phyloP scores from a whole-genome alignment of 805 yeast species.

The Dipodascus geniculatus region DNA sequence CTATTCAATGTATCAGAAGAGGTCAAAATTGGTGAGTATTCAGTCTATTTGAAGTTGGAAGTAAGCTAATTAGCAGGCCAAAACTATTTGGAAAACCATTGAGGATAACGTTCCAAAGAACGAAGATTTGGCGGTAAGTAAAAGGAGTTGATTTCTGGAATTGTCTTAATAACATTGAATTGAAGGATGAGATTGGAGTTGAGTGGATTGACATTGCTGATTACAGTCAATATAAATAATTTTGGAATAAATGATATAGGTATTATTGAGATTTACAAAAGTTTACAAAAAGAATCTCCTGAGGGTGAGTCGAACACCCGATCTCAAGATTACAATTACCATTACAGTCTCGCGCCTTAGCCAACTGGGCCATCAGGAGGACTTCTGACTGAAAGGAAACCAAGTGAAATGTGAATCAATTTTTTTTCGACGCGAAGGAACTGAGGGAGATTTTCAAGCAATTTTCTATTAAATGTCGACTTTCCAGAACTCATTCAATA shows the following conservation, averaged over 20 bases:
- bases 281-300: slow-evolving; percentile 4
- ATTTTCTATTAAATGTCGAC: no score
- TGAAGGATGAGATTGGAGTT: not conserved
- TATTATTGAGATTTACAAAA: no score
- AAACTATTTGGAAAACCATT: not conserved
- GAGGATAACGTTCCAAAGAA: not conserved
- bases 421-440: no score
- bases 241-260: not conserved
- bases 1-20: not conserved
- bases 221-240: not conserved
- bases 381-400: not conserved
- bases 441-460: no score
- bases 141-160: not conserved
- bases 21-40: not conserved
- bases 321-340: slow-evolving; percentile 7
- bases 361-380: slow-evolving; percentile 8
- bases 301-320: slow-evolving; percentile 9
- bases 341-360: slow-evolving; percentile 9
- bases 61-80: not conserved
- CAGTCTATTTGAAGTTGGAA: not conserved
- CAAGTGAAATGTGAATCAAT: not conserved
- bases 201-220: not conserved
- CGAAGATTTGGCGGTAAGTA: not conserved
- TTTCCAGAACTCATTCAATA: no score
- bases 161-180: not conserved